Percentiles rank a stretch among this genome's conserved stretches.
These are phyloP conservation scores for Leccinum fibrillosum DNA, from an alignment of 768 basidiomycete species.

Conservation along the genomic window DNA sequence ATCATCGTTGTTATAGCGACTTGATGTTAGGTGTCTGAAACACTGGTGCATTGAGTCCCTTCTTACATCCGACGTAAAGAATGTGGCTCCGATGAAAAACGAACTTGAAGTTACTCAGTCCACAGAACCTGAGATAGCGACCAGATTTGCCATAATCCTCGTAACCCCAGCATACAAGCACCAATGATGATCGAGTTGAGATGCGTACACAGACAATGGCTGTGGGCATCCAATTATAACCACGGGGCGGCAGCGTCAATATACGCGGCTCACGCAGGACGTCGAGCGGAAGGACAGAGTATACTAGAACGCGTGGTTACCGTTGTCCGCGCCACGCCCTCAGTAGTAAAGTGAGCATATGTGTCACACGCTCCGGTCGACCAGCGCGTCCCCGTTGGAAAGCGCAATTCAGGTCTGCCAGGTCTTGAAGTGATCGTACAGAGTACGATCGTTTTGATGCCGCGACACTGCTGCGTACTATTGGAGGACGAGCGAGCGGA, in stretches of 20 bases:
- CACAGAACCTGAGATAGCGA: background rate
- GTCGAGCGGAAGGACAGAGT: no score
- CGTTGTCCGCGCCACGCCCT: background rate
- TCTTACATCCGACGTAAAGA: background rate
- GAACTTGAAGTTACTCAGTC: background rate
- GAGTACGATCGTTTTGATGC: no score
- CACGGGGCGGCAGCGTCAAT: background rate
- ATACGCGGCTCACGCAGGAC: background rate
- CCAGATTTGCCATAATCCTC: background rate
- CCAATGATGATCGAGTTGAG: background rate
- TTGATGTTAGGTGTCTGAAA: background rate
- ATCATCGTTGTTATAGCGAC: background rate
- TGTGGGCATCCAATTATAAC: background rate
- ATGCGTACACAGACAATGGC: background rate
- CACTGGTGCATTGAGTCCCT: background rate
- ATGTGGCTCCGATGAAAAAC: background rate
- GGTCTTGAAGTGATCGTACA: no score
- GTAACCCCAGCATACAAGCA: no score
- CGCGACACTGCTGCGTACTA: no score
- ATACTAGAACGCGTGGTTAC: background rate
- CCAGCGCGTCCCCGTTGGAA: no score
- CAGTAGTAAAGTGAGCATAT: background rate
- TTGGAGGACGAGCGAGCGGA: no score
- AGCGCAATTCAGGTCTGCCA: no score
- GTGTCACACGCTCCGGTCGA: no score